Evolutionary conservation across 768 basidiomycete genomes (phyloP), one percentile per base, ranked within the genome.

Genomic region (Trametes villosa): DNA sequence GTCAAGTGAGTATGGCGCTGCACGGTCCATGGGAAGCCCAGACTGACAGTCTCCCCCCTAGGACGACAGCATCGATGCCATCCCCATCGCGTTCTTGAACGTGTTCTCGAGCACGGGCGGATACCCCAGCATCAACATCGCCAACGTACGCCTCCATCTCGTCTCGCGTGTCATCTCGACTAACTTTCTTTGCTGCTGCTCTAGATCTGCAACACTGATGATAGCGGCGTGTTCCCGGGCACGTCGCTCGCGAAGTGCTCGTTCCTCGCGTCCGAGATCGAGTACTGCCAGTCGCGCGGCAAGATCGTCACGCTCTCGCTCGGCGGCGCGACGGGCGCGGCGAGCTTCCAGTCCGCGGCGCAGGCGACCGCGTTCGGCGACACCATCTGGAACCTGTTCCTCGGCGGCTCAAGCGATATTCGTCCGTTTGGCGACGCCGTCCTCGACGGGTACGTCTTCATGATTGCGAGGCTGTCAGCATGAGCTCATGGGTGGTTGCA

Each of bases 401-500:
- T 91, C 26, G 89, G 88, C 9, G 87, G 88, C 18, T 76, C 74
- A 0, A 83, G 81, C 59, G 67, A 68, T 30, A 87, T 83, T 20
- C 80, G 89, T 59, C 90, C 89, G 0, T 92, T 92, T 63, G 90
- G 90, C 20, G 73, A 64, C 57, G 90, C 88, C 2, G 79, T 89
- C 48, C 77, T 92, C 20, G 89, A 91, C 64, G 90, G 89, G 88
- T 89, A 47, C 18, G 71, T 61, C 13, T 12, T 30, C 4, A 33
- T 20, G 2, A 24, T 27, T 7, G 27, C 30, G 4, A 27, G 30
- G 13, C 38, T 12, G 46, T 13, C 46, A 4, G 29, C 3, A 6
- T 18, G 46, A 20, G 1, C 48, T 49, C 30, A 45, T 11, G 3
- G 17, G 4, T 4, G 20, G 18, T 13, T 24, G 4, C 36, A 76